Conservation (phyloP, 2,329 filamentous ascomycete species). For the Byssoonygena ceratinophila region DNA sequence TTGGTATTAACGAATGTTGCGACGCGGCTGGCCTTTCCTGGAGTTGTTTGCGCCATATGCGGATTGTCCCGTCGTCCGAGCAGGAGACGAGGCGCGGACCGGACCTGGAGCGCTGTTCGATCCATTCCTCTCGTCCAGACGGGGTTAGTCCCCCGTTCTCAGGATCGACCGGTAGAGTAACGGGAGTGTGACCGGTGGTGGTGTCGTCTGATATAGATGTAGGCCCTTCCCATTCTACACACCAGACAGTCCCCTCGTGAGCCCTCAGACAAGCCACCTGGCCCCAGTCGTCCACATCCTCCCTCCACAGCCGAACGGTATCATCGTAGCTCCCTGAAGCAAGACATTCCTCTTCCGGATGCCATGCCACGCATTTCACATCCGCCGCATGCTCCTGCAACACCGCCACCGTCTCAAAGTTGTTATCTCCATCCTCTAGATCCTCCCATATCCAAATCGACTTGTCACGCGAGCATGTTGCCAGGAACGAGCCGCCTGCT, state of each 20-base stretch:
- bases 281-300: conserved; percentile 89
- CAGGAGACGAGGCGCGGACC: conserved; percentile 61
- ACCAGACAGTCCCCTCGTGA: conserved; percentile 83
- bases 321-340: conserved; percentile 93
- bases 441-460: conserved; percentile 99
- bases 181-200: background rate
- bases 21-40: conserved; percentile 39
- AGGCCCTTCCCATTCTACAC: conserved; percentile 52
- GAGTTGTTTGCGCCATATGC: conserved; percentile 62
- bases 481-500: conserved; percentile 62
- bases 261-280: conserved; percentile 73
- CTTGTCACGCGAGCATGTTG: conserved; percentile 87
- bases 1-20: conserved; percentile 50
- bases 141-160: conserved; percentile 5
- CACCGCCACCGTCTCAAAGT: conserved; percentile 93
- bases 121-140: conserved; percentile 21
- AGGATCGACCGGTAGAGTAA: background rate
- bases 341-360: conserved; percentile 66
- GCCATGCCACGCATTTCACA: conserved; percentile 90
- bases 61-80: conserved; percentile 70
- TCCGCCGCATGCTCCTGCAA: conserved; percentile 90
- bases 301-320: conserved; percentile 75
- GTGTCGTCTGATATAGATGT: background rate
- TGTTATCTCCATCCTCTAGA: conserved; percentile 70
- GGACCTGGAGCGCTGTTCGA: conserved; percentile 23